Base-by-base conservation (phyloP, 495 filamentous ascomycete genomes). In the Xanthoparmelia taractica region DNA sequence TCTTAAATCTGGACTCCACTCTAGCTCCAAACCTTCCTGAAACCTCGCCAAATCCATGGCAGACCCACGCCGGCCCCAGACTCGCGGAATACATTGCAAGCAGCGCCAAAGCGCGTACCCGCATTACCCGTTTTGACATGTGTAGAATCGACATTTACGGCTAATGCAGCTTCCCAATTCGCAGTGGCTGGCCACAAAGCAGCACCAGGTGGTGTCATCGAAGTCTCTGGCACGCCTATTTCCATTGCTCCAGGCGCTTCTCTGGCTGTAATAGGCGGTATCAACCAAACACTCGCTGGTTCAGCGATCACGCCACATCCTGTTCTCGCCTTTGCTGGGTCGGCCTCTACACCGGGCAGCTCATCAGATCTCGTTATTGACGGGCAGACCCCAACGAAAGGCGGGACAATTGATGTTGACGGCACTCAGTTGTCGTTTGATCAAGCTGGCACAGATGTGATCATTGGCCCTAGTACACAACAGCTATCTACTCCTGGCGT, bases 171-270 rank as follows among this genome's bases (percentile, higher is more conserved):
- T 10, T 57, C 45, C 12, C 33, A 54, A 0, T 67, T 65, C 63
- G 57, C 59, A 18, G 54, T 67, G 27, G 58, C 6, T 2, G 63
- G 66, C 27, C 63, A 67, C 20, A 67, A 63, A 13, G 54, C 65
- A 1, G 38, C 38, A 1, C 50, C 63, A n/a, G 63, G 63, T 8
- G 41, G 43, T n/a, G 25, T 45, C 10, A 65, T 65, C 18, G 61
- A 34, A 18, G 40, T 59, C 10, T 61, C 63, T 6, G 40, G 52
- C 10, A 67, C 52, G 0, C 48, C 58, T n/a, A 58, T 67, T 25
- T 67, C 66, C 17, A 41, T 59, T 23, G 67, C 52, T 5, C n/a
- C 60, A 2, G 43, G 48, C 23, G 60, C 31, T 47, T 31, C 45
- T 0, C 12, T 50, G 23, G 57, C 52, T 0, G 60, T 68, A 20